Evolutionary conservation across 148 eudicot species (phyloP), one percentile per base, ranked within the genome.

Genomic region (Vaccinium corymbosum): DNA sequence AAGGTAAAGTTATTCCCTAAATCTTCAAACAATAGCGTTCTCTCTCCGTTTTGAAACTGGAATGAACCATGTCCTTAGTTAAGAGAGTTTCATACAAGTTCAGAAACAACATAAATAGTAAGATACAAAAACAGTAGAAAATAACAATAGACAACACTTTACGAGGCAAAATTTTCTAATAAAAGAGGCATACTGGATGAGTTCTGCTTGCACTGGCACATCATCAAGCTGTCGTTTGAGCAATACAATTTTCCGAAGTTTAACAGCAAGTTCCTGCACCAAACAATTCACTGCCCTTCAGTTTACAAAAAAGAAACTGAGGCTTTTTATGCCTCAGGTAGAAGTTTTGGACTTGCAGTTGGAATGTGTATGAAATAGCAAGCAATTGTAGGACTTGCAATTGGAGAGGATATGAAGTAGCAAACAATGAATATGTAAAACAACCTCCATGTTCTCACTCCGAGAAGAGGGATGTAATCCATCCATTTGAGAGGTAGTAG

Each of bases 171-270:
- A 48, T 27, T 20, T 20, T 53, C 32, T 53, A 55, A 87, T 83
- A 80, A 76, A 53, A 76, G 82, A 50, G 76, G 81, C 84, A 76
- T 88, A 93, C 94, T 93, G 95, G 66, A 87, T 89, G 77, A 93
- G 87, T 93, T 93, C 95, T 73, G 89, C 92, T 84, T 88, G 90
- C 13, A 86, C 79, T 84, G 95, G 95, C 68, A 90, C 83, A 72
- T 89, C 95, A 90, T 88, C 93, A 85, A 89, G 83, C 87, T 86
- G 91, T 81, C 93, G 83, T 88, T 89, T 93, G 76, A 93, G 82
- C 62, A 82, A 81, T 81, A 91, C 87, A 50, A 89, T 83, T 80
- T 86, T 87, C 88, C 93, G 86, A 81, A 90, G 76, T 76, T 87
- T 92, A n/a, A 79, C 53, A 27, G 92, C 89, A 82, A 93, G 91